A percentile compares a stretch with the other conserved stretches of the same genome.
phyloP scores from a whole-genome alignment of 306 rosid species.

The Fragaria iinumae region DNA sequence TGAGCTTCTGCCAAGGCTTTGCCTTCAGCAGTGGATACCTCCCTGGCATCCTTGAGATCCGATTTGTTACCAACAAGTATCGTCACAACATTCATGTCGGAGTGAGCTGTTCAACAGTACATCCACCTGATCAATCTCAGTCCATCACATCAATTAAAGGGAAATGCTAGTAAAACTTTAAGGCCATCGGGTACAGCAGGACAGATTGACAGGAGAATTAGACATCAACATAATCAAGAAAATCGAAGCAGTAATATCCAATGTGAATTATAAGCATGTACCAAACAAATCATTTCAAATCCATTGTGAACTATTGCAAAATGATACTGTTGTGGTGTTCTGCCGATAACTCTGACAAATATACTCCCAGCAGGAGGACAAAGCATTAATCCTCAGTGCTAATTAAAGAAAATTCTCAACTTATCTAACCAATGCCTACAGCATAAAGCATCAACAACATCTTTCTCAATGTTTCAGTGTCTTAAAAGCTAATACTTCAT shows the following conservation, averaged over 20 bases:
- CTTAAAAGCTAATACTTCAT: neutral
- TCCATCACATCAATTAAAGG: conserved; percentile 31
- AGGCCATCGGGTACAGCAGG: conserved; percentile 5
- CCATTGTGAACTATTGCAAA: neutral
- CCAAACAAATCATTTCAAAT: neutral
- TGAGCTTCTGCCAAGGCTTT: conserved; percentile 87
- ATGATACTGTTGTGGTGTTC: neutral
- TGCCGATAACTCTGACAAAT: neutral
- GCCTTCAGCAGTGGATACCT: conserved; percentile 86
- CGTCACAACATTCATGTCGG: conserved; percentile 94
- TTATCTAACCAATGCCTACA: neutral
- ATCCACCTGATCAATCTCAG: conserved; percentile 49
- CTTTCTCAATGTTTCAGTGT: neutral
- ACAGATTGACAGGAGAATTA: neutral
- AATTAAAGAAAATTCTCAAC: neutral
- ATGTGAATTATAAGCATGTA: neutral
- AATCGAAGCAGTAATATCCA: neutral
- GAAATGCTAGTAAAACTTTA: conserved; percentile 14
- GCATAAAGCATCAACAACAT: neutral
- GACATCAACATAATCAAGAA: neutral
- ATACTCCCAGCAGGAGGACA: neutral
- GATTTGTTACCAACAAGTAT: conserved; percentile 96
- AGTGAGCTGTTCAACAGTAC: conserved; percentile 79
- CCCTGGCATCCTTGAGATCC: conserved; percentile 94
- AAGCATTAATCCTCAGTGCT: neutral